Base-by-base conservation (phyloP, 1,284 basidiomycete genomes). In the Leccinum variabile region DNA sequence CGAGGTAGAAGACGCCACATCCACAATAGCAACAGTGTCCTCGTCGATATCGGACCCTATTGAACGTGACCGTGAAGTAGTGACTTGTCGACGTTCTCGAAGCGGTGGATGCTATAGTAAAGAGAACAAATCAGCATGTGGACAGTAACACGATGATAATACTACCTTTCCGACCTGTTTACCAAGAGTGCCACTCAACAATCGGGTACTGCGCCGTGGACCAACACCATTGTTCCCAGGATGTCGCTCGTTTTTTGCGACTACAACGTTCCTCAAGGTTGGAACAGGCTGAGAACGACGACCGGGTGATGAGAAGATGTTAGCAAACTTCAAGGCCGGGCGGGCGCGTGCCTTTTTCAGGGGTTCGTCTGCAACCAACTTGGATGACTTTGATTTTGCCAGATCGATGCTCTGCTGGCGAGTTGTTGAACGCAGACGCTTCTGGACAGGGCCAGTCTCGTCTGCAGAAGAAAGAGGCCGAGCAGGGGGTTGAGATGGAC, bases 261-360 rank as follows among this genome's bases (percentile, higher is more conserved):
- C 61, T 14, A 79, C 79, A 64, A 72, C 66, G 66, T 76, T 76
- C 78, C 83, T 84, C 75, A 85, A 81, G 72, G 85, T 80, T 74
- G 84, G 80, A 75, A 82, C 78, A 74, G 82, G 80, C 89, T 90
- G 87, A 77, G 84, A 82, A 84, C 81, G 82, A 83, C 85, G 85
- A 82, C 83, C 83, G 76, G 84, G 81, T 80, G 84, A 87, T 89
- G 88, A 90, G 87, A 89, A 88, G 81, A 88, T 81, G 80, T 89
- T 89, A 87, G 86, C 81, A 84, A 87, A 84, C 78, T 83, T 86
- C 82, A 88, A 82, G 82, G 83, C 86, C 85, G 84, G 86, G 84
- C 85, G 87, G 82, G 84, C 83, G 85, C 87, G 84, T 89, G 87
- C 89, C 89, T 91, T 91, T 88, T 89, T 90, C 80, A 81, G 79